Percentiles rank a stretch among this genome's conserved stretches.
phyloP scores from a whole-genome alignment of 345 rosid species.

The Geranium brycei region DNA sequence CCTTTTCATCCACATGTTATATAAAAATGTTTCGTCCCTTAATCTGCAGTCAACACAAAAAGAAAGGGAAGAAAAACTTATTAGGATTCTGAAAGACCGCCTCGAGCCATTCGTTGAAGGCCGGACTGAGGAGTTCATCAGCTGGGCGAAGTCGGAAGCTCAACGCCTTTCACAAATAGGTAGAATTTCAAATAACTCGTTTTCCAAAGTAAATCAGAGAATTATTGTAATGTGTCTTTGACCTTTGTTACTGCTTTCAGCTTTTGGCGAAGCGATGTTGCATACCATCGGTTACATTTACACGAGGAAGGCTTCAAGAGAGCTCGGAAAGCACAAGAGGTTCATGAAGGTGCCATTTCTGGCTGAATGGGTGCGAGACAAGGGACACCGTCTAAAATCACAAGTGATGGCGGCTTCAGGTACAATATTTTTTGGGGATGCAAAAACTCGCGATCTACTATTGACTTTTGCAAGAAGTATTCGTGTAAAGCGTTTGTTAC shows the following conservation, averaged over 20 bases:
- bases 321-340: slow-evolving; percentile 77
- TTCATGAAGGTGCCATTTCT: slow-evolving; percentile 83
- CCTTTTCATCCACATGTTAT: too few relatives aligned
- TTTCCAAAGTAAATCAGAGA: too few relatives aligned
- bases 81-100: slow-evolving; percentile 33
- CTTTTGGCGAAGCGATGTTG: slow-evolving; percentile 95
- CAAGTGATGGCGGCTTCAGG: slow-evolving; percentile 98
- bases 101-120: slow-evolving; percentile 65
- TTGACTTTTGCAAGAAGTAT: too few relatives aligned
- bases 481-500: too few relatives aligned
- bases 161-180: too few relatives aligned
- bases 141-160: slow-evolving; percentile 51
- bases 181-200: too few relatives aligned
- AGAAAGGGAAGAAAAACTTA: slow-evolving; percentile 58
- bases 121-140: slow-evolving; percentile 36
- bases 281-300: slow-evolving; percentile 90
- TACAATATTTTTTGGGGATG: slow-evolving; percentile 12
- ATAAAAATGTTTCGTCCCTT: too few relatives aligned
- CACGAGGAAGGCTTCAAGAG: slow-evolving; percentile 77
- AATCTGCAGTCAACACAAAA: slow-evolving; percentile 44
- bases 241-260: slow-evolving; percentile 21
- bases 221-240: too few relatives aligned
- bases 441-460: too few relatives aligned
- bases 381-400: slow-evolving; percentile 81
- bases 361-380: slow-evolving; percentile 97